Evolutionary conservation across 1,284 basidiomycete genomes (phyloP).

Genomic region (Pholiota adiposa): DNA sequence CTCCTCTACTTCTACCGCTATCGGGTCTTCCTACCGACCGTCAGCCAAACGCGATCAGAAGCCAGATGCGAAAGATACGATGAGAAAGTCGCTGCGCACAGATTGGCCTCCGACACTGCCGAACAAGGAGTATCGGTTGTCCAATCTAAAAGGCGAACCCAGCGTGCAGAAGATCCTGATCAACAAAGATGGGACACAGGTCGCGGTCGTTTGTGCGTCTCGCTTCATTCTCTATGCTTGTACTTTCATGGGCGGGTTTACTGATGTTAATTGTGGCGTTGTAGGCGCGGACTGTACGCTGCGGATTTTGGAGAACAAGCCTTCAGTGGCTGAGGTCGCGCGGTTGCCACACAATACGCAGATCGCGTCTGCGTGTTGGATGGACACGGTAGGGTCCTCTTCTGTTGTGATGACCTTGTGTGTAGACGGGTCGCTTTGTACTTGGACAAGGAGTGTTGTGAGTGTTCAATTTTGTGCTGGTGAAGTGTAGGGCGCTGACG

Average conservation of each 20-base stretch:
- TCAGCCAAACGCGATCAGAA: conserved; percentile 17
- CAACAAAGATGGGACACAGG: conserved; percentile 48
- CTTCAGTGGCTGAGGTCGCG: conserved; percentile 44
- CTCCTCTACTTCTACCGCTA: too few relatives aligned
- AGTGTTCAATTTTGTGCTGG: conserved; percentile 2
- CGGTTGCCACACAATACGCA: conserved; percentile 41
- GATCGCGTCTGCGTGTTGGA: conserved; percentile 57
- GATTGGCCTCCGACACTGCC: conserved; percentile 26
- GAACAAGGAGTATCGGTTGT: conserved; percentile 32
- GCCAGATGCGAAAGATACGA: conserved; percentile 7
- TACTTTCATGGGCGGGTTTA: neutral
- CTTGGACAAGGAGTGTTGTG: conserved; percentile 57
- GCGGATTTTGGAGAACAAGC: conserved; percentile 54
- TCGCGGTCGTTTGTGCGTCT: conserved; percentile 55
- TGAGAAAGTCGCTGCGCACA: conserved; percentile 6
- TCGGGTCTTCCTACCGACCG: conserved; percentile 19
- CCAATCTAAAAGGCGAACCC: conserved; percentile 44
- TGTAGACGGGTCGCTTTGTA: conserved; percentile 58
- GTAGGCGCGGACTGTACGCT: conserved; percentile 58
- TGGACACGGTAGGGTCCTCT: conserved; percentile 56
- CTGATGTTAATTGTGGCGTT: conserved; percentile 1
- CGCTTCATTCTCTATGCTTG: neutral
- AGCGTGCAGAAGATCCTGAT: conserved; percentile 48
- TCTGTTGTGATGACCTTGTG: conserved; percentile 56
- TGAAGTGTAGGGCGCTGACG: neutral